Evolutionary conservation across 108 stramenopile genomes (phyloP), one percentile per base, ranked within the genome.

Genomic region (Mediolabrus comicus): DNA sequence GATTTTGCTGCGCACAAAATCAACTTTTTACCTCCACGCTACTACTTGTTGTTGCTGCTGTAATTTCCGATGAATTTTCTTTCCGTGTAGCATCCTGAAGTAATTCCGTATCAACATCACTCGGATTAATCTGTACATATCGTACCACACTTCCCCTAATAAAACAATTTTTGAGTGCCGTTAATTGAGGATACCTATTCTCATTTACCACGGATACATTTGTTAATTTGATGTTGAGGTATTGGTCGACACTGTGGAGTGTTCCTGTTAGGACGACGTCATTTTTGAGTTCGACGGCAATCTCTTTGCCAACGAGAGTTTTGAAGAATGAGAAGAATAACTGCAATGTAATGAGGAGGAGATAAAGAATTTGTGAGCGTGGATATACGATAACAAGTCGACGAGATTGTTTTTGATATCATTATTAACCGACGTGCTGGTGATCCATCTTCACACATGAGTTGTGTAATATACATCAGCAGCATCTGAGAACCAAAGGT

Each of bases 321-420:
- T 99, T 99, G 98, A 99, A 99, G 69, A 99, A 98, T 33, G 98
- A 97, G 62, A 94, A 92, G 77, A 99, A 99, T 69, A 99, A 83
- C 99, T 98, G 70, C 14, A 62, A 41, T 31, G 39, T 35, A 7
- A 56, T 16, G 27, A 28, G 26, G 28, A 19, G 31, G 25, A 31
- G 26, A 56, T 26, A 25, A 53, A 3, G 30, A 39, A 27, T 0
- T n/a, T n/a, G n/a, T n/a, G n/a, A n/a, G n/a, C n/a, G n/a, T n/a
- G n/a, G n/a, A n/a, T n/a, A n/a, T n/a, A n/a, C n/a, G n/a, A n/a
- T n/a, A n/a, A n/a, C n/a, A n/a, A n/a, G n/a, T n/a, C n/a, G n/a
- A n/a, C n/a, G n/a, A n/a, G n/a, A n/a, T n/a, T n/a, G n/a, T n/a
- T n/a, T n/a, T n/a, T n/a, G n/a, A n/a, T n/a, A n/a, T n/a, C n/a